These are phyloP conservation scores for Acacia acuminata DNA, from an alignment of 306 rosid genomes.

Conservation along the genomic window DNA sequence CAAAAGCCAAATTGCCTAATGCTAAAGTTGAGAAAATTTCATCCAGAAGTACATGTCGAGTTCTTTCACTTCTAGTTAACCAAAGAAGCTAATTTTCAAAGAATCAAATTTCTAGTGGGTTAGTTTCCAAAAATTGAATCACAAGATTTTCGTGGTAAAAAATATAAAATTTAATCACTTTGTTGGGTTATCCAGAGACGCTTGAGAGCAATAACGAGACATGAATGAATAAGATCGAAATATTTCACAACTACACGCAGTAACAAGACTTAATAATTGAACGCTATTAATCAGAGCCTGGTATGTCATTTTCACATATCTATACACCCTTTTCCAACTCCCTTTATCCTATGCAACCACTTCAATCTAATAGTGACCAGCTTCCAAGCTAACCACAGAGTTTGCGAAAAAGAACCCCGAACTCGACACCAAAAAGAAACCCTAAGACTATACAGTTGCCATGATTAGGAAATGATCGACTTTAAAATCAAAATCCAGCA, in stretches of 20 bases:
- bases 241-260: not conserved
- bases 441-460: constrained; percentile 21
- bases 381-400: not conserved
- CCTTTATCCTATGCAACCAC: not conserved
- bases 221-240: not conserved
- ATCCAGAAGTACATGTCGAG: not conserved
- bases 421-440: constrained; percentile 26
- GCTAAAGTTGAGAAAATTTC: not conserved
- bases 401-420: not conserved
- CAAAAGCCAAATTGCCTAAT: not conserved
- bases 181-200: not conserved
- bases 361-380: not conserved
- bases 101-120: not conserved
- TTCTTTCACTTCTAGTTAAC: not conserved
- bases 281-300: not conserved
- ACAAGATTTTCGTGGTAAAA: not conserved
- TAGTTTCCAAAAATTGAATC: not conserved
- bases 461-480: not conserved
- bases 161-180: not conserved
- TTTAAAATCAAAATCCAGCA: not conserved
- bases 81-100: not conserved
- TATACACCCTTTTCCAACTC: not conserved
- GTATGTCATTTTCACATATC: constrained; percentile 15
- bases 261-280: not conserved
- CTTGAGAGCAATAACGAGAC: not conserved